A percentile compares a stretch with the other conserved stretches of the same genome.
These are phyloP conservation scores for Magnaporthales sp. DNA, from an alignment of 2,329 filamentous ascomycete species.

Conservation along the genomic window DNA sequence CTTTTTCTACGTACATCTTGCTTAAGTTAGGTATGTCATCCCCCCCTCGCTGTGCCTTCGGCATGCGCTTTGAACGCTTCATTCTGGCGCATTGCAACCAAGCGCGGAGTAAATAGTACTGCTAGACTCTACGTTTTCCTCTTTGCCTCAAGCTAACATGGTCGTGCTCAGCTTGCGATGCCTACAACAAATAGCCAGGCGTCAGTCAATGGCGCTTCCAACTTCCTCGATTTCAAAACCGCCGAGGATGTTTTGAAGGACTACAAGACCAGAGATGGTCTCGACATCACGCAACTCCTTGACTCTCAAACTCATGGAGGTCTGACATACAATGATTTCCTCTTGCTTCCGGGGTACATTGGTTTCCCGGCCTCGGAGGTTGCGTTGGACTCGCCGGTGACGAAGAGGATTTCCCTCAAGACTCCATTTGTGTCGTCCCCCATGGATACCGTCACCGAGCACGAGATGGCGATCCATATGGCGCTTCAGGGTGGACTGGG, in stretches of 20 bases:
- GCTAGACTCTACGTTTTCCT: background rate
- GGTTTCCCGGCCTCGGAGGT: constrained; percentile 92
- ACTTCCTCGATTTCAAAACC: constrained; percentile 63
- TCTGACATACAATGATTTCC: constrained; percentile 98
- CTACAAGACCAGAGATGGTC: constrained; percentile 75
- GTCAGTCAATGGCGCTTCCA: constrained; percentile 40
- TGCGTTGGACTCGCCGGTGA: constrained; percentile 80
- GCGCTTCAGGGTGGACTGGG: constrained; percentile 79
- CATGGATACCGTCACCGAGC: constrained; percentile 99
- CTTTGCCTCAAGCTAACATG: background rate
- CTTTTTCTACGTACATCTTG: constrained; percentile 3
- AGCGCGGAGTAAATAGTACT: background rate
- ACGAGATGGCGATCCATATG: constrained; percentile 99
- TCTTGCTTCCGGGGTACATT: constrained; percentile 94
- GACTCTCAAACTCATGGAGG: constrained; percentile 89
- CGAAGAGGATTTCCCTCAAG: constrained; percentile 92
- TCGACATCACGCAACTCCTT: constrained; percentile 77
- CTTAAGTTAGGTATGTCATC: background rate
- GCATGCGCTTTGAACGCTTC: too few species aligned
- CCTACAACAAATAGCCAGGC: constrained; percentile 56
- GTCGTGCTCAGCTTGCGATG: constrained; percentile 43
- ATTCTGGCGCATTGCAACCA: background rate
- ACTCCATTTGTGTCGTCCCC: constrained; percentile 95
- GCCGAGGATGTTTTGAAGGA: constrained; percentile 76
- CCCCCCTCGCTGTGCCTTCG: constrained; percentile 10